A percentile compares a stretch with the other conserved stretches of the same genome.
These are phyloP conservation scores for Panaeolus cyanescens DNA, from an alignment of 768 basidiomycete species.

Conservation along the genomic window DNA sequence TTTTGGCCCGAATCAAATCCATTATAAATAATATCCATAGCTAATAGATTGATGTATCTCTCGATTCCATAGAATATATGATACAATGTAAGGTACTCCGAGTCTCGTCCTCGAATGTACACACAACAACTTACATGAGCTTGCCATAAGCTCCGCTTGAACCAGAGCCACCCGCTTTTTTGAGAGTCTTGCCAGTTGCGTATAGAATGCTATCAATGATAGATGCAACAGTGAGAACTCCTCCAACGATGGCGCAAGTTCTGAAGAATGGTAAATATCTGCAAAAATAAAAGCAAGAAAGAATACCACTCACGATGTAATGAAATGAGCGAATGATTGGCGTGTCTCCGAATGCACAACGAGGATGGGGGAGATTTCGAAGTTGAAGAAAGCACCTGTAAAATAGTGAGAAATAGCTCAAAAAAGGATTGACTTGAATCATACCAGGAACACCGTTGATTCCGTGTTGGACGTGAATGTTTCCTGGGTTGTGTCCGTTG, in stretches of 20 bases:
- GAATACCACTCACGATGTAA: constrained; percentile 88
- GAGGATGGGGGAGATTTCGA: constrained; percentile 95
- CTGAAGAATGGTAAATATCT: constrained; percentile 37
- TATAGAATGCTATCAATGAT: constrained; percentile 87
- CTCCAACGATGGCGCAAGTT: constrained; percentile 97
- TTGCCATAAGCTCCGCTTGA: constrained; percentile 39
- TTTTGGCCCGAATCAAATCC: not conserved
- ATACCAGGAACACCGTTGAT: constrained; percentile 68
- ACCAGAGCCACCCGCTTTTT: constrained; percentile 45
- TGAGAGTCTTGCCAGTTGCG: constrained; percentile 74
- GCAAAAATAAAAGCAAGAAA: not conserved
- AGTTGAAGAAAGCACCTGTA: constrained; percentile 86
- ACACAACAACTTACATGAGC: constrained; percentile 39
- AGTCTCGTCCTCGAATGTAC: constrained; percentile 2
- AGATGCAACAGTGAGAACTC: constrained; percentile 92
- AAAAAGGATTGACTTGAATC: not conserved
- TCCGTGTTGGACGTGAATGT: constrained; percentile 76
- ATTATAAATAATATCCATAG: constrained; percentile 3
- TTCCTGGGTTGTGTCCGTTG: constrained; percentile 57
- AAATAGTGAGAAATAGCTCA: not conserved
- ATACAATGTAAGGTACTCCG: constrained; percentile 15
- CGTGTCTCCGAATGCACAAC: constrained; percentile 89
- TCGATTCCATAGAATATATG: constrained; percentile 13
- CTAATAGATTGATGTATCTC: not conserved
- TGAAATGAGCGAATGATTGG: constrained; percentile 96